Base-by-base conservation (phyloP, 371 early-diverging fungal species). In the Quaeritorhiza haematococci region DNA sequence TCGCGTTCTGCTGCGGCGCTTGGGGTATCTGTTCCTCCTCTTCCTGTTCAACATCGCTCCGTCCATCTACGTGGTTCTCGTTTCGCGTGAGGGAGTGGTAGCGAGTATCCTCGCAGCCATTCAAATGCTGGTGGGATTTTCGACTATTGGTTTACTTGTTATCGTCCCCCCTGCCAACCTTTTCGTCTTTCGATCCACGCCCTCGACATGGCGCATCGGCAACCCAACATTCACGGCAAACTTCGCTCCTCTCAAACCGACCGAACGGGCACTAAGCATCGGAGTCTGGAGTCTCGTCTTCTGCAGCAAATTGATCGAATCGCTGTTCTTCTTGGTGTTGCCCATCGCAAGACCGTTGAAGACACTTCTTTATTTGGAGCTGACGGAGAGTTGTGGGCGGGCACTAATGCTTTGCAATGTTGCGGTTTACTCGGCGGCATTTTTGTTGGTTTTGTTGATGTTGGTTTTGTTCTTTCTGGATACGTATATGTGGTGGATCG, bases 401-500 rank as follows among this genome's bases (percentile, higher is more conserved):
- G 34, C 4, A 21, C 15, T 26, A 1, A 2, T 32, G 32, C 17
- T 49, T 53, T 55, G 57, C 69, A 69, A 53, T 70, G 67, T 58
- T 33, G 77, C 33, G 77, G n/a, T 42, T 15, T 26, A 33, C 15
- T 60, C 38, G 8, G 24, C 35, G 6, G 17, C 33, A 3, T 33
- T 52, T 3, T 8, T 58, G 29, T 19, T 67, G 29, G 44, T 64
- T 2, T 1, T 55, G 49, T 80, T 89, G 58, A 85, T 89, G 53
- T 58, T 91, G 35, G 75, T 86, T 6, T 78, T 93, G 26, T 92
- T 88, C 71, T 91, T 92, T 72, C 69, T 92, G 65, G 93, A 92
- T 56, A 90, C 93, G 0, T 93, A 92, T 62, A 76, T 93, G 38
- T 93, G 94, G 93, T 93, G 91, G 63, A 88, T 91, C 13, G 48